Base-by-base conservation (phyloP, 2,329 filamentous ascomycete species). In the Aspergillus sp. region DNA sequence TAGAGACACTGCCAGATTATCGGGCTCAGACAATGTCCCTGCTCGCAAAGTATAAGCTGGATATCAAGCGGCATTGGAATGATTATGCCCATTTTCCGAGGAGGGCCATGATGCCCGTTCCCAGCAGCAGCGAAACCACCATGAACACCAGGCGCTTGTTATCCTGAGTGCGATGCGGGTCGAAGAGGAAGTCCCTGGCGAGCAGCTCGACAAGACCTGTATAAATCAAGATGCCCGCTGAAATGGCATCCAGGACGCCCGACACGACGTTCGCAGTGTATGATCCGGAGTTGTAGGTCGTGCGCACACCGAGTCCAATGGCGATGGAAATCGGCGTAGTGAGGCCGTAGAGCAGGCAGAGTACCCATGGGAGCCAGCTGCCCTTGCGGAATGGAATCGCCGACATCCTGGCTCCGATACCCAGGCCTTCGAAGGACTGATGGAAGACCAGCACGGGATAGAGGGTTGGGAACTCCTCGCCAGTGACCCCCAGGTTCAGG, bases 381-480 rank as follows among this genome's bases (percentile, higher is more conserved):
- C 52, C 44, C 48, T 55, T 52, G 39, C 76, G 77, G 65, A 82
- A 84, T 0, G 79, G 82, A 19, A 86, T 84, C 20, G 80, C 78
- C 4, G 82, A 82, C 69, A 87, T 80, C 49, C 85, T 78, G 0
- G 84, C 82, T 13, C 85, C 85, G 39, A 87, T 83, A 70, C 84
- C 85, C 0, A 87, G 79, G 51, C 85, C 84, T 63, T 87, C 85
- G 57, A 87, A 87, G 11, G 82, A 80, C 66, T 87, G 85, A 63
- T 87, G 85, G 73, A 87, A 87, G 55, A 86, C 80, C 1, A 88
- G 76, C 40, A 86, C 84, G 3, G 82, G 80, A 67, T 86, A 85
- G 2, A 87, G 75, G 0, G 82, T 81, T 33, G 74, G 70, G 71
- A 87, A 87, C 47, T 86, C 84, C 0, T 79, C 70, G 22, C 83